Conservation (phyloP, 106 monocot species). For the Platanthera zijinensis region DNA sequence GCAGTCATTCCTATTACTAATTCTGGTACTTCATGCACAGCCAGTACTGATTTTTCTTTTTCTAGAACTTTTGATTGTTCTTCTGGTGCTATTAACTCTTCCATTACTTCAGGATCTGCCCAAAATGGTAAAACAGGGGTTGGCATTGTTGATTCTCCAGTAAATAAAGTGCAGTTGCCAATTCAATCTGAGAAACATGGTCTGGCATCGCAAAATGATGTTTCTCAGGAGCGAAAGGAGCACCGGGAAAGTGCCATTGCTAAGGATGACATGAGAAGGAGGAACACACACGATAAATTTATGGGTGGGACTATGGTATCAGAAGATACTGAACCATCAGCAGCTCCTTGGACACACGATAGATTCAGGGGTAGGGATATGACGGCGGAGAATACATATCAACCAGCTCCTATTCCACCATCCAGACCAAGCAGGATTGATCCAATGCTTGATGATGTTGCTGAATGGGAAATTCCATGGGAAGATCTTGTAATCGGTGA, state of each 20-base stretch:
- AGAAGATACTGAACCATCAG: constrained; percentile 8
- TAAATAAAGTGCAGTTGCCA: constrained; percentile 6
- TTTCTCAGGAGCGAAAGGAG: constrained; percentile 15
- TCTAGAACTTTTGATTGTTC: constrained; percentile 11
- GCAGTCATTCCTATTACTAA: constrained; percentile 12
- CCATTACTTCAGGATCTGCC: constrained; percentile 14
- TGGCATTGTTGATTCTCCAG: constrained; percentile 12
- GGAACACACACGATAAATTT: constrained; percentile 10
- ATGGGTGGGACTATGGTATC: constrained; percentile 7
- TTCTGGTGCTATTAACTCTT: constrained; percentile 22
- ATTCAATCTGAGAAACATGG: constrained; percentile 26
- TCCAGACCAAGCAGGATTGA: constrained; percentile 38
- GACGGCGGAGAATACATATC: constrained; percentile 24
- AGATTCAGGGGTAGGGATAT: constrained; percentile 33
- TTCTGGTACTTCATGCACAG: constrained; percentile 10
- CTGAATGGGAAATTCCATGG: constrained; percentile 91
- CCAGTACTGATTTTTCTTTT: constrained; percentile 6
- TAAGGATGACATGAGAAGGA: constrained; percentile 39
- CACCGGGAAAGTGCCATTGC: constrained; percentile 17
- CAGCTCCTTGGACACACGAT: constrained; percentile 14
- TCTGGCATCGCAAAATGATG: constrained; percentile 6
- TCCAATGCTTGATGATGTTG: constrained; percentile 85
- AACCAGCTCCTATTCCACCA: constrained; percentile 18
- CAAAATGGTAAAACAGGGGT: constrained; percentile 8
- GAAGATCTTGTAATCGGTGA: constrained; percentile 94